A percentile compares a stretch with the other conserved stretches of the same genome.
phyloP scores from a whole-genome alignment of 768 basidiomycete species.

The Hygrocybe coccinea region DNA sequence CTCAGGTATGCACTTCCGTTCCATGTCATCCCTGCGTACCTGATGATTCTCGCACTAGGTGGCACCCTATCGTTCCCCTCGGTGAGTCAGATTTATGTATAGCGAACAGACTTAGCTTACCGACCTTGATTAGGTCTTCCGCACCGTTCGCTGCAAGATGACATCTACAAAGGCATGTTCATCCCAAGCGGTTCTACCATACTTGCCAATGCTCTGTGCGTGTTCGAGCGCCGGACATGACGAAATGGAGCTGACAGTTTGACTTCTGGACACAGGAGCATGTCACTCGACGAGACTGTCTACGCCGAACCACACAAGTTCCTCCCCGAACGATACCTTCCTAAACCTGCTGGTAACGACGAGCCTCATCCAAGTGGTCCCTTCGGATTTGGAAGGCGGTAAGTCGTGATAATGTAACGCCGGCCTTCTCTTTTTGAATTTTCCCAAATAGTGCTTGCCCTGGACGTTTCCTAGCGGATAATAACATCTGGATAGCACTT shows the following conservation, averaged over 20 bases:
- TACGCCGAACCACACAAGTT: conserved; percentile 12
- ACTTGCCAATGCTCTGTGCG: conserved; percentile 16
- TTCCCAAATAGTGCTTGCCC: conserved; percentile 13
- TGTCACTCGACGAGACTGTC: conserved; percentile 7
- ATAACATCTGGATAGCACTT: conserved; percentile 30
- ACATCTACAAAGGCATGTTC: conserved; percentile 11
- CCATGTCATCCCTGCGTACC: no score
- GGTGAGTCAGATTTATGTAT: not conserved
- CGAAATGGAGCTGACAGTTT: not conserved
- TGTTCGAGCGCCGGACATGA: not conserved
- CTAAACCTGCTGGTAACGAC: conserved; percentile 4
- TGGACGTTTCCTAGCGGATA: conserved; percentile 33
- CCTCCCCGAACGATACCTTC: conserved; percentile 12
- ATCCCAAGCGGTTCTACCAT: conserved; percentile 13
- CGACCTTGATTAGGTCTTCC: conserved; percentile 12
- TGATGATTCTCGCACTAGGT: no score
- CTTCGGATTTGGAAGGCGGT: conserved; percentile 17
- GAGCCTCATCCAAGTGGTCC: conserved; percentile 4
- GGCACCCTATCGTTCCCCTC: not conserved
- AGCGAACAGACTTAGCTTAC: no score
- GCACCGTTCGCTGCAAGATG: conserved; percentile 7
- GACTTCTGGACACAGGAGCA: conserved; percentile 7
- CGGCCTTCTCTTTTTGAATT: not conserved
- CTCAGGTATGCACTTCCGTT: not conserved
- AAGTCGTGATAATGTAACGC: not conserved